Evolutionary conservation across 805 yeast genomes (phyloP).

Genomic region (Yarrowia keelungensis): DNA sequence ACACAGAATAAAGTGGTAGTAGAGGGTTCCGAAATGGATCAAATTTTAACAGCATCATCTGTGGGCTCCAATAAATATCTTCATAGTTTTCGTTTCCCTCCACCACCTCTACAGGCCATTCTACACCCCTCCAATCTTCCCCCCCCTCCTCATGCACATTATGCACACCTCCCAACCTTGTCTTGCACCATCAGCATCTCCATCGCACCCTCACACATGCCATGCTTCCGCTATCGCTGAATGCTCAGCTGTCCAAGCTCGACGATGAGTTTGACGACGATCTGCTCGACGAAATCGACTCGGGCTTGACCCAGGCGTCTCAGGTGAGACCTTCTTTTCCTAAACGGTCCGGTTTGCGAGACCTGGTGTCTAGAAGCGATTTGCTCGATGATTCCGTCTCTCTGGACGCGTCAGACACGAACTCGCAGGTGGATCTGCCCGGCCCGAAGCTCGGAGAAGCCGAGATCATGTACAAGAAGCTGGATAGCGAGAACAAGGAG

Average conservation of each 20-base stretch:
- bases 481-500: slow-evolving; percentile 11
- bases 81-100: neutral
- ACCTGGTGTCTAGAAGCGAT: too few species aligned
- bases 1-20: too few species aligned
- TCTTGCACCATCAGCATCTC: too few species aligned
- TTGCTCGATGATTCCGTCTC: too few species aligned
- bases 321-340: neutral
- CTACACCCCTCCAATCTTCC: neutral
- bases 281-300: slow-evolving; percentile 28
- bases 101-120: neutral
- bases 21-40: too few species aligned
- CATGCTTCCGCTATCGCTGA: slow-evolving; percentile 30
- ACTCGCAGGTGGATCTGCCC: too few species aligned
- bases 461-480: slow-evolving; percentile 4
- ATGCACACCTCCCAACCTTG: slow-evolving; percentile 15
- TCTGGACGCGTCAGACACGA: neutral
- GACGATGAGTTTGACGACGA: slow-evolving; percentile 34
- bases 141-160: neutral
- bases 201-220: neutral
- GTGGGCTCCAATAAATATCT: too few species aligned
- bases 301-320: neutral
- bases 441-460: neutral
- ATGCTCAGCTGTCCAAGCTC: slow-evolving; percentile 35
- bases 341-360: too few species aligned
- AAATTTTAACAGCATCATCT: too few species aligned